These are phyloP conservation scores for Phytophthora hybrid DNA, from an alignment of 352 stramenopile species.

Conservation along the genomic window DNA sequence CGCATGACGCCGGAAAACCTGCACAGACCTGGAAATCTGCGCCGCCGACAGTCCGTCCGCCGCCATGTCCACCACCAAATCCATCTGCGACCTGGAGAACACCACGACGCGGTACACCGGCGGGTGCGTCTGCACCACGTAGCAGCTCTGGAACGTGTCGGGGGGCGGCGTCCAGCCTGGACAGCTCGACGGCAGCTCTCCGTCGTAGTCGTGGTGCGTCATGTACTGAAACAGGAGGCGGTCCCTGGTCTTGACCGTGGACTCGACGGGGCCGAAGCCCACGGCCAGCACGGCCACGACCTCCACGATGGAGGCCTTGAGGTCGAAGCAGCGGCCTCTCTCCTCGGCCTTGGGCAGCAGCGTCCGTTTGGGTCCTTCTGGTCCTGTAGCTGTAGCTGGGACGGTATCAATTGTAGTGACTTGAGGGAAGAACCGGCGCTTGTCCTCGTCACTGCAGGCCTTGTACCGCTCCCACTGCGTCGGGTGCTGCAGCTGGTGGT, in stretches of 20 bases:
- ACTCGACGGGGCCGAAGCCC: slow-evolving; percentile 21
- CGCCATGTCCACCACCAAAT: slow-evolving; percentile 35
- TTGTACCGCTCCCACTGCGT: slow-evolving; percentile 53
- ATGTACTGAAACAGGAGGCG: slow-evolving; percentile 30
- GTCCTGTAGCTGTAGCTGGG: not conserved
- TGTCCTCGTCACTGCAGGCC: slow-evolving; percentile 42
- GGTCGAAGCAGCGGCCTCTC: slow-evolving; percentile 23
- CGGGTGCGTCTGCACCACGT: slow-evolving; percentile 21
- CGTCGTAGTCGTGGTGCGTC: slow-evolving; percentile 32
- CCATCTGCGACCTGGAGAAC: slow-evolving; percentile 30
- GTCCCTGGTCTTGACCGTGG: slow-evolving; percentile 31
- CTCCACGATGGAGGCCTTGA: slow-evolving; percentile 33
- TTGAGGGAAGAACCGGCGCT: slow-evolving; percentile 51
- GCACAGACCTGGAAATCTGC: slow-evolving; percentile 34
- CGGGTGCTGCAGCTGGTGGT: slow-evolving; percentile 58
- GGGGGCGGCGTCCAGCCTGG: slow-evolving; percentile 18
- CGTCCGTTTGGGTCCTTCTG: not conserved
- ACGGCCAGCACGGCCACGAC: slow-evolving; percentile 36
- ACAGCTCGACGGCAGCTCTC: slow-evolving; percentile 6
- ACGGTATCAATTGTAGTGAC: not conserved
- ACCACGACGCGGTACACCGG: slow-evolving; percentile 39
- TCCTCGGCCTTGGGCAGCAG: slow-evolving; percentile 24
- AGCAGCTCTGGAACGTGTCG: slow-evolving; percentile 32
- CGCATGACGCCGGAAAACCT: slow-evolving; percentile 16
- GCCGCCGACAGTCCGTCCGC: slow-evolving; percentile 28